Conservation (phyloP, 2,329 filamentous ascomycete genomes). For the Tolypocladium ophioglossoides region DNA sequence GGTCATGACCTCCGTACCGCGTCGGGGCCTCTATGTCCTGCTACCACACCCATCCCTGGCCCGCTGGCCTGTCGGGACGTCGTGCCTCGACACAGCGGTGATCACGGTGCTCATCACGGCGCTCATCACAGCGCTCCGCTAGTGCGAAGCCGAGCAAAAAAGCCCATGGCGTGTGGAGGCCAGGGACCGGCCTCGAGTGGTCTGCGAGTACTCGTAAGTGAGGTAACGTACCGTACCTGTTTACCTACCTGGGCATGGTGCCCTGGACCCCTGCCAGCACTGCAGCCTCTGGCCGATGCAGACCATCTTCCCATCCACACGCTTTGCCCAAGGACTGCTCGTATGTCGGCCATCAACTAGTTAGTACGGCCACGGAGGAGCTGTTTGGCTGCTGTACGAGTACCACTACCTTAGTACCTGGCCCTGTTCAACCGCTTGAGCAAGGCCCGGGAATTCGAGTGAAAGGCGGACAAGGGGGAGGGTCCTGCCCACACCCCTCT, state of each 20-base stretch:
- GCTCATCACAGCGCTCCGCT: background rate
- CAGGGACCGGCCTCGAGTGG: background rate
- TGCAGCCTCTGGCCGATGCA: constrained; percentile 3
- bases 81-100: background rate
- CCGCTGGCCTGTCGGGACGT: background rate
- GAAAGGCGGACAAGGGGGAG: background rate
- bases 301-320: constrained; percentile 1
- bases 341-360: background rate
- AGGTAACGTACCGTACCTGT: too few relatives aligned
- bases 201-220: too few relatives aligned
- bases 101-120: too few relatives aligned
- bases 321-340: background rate
- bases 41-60: background rate
- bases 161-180: too few relatives aligned
- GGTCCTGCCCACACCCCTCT: background rate
- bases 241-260: too few relatives aligned
- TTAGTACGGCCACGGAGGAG: too few relatives aligned
- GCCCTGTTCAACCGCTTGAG: background rate
- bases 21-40: too few relatives aligned
- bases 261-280: background rate
- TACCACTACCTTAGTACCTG: background rate
- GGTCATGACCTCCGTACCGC: too few relatives aligned
- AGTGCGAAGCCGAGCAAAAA: background rate
- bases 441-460: background rate
- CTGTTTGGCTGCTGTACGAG: background rate